Evolutionary conservation across 1,284 basidiomycete genomes (phyloP), one percentile per base, ranked within the genome.

Genomic region (Inonotus hispidus): DNA sequence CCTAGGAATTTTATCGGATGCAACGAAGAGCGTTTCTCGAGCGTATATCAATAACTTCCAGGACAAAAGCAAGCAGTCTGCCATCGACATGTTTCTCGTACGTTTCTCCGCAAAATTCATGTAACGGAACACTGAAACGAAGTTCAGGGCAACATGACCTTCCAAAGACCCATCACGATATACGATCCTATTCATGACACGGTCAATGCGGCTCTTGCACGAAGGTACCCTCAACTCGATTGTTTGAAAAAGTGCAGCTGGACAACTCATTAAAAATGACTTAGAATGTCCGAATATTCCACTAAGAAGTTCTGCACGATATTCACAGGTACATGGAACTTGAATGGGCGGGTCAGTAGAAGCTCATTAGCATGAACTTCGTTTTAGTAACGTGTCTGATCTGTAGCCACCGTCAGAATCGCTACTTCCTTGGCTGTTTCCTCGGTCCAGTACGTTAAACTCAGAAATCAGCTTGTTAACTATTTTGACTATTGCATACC

Each of bases 11-110:
- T 75, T 99, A 23, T 95, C 93, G 19, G 95, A 99, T 74, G 96
- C 96, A 3, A 97, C 95, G 1, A 99, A 99, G 73, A 96, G 93
- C 68, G 93, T 97, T 21, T 89, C 86, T 14, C 83, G 95, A 61
- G 95, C 96, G 59, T 98, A 98, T 70, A 97, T 98, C 72, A 97
- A 96, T 72, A 98, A 98, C 71, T 98, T 99, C 71, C 92, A 96
- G 67, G 97, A 99, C 73, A 93, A 93, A 72, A 85, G 82, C 49
- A 99, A 99, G 72, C 97, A 99, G 69, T 76, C 83, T 19, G 93
- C 95, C 0, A 98, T 99, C 64, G 97, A 99, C 70, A 90, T 94
- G 82, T 90, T 99, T 66, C 79, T 99, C 65, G 93, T 94, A 62
- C 59, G 84, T 72, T 8, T 61, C 55, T 32, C 39, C 29, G 38